Evolutionary conservation across 2,329 filamentous ascomycete species (phyloP).

Genomic region (Exophiala calicioides): DNA sequence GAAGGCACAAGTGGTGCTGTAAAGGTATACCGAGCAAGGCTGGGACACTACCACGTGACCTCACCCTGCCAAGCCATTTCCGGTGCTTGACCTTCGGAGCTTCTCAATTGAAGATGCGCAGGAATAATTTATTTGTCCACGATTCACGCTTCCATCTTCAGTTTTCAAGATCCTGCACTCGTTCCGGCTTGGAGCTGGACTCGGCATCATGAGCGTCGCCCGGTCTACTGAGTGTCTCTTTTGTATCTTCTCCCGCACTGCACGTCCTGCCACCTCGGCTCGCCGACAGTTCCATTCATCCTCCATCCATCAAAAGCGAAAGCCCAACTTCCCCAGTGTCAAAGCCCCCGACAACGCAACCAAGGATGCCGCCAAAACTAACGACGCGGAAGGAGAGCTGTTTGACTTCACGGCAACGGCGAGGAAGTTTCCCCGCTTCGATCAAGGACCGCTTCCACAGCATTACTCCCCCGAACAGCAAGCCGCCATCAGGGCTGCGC

Average conservation of each 20-base stretch:
- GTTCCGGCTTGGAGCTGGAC: constrained; percentile 15
- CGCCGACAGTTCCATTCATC: constrained; percentile 54
- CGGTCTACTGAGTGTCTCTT: constrained; percentile 54
- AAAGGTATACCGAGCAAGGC: too few species aligned
- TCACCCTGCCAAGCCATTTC: too few species aligned
- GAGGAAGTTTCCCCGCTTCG: constrained; percentile 14
- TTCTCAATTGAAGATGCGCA: too few species aligned
- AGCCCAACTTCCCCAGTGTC: constrained; percentile 43
- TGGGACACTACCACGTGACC: too few species aligned
- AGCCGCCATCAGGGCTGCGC: constrained; percentile 76
- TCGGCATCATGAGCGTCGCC: constrained; percentile 50
- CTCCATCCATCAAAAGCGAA: constrained; percentile 38
- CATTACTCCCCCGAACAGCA: constrained; percentile 81
- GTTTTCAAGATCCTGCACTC: constrained; percentile 5
- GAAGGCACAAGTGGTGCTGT: too few species aligned
- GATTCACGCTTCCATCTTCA: background rate
- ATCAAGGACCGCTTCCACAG: constrained; percentile 27
- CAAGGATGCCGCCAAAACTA: too few species aligned
- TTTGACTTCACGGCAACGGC: constrained; percentile 21
- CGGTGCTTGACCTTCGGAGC: too few species aligned
- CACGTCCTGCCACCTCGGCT: constrained; percentile 43
- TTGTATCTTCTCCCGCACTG: constrained; percentile 48
- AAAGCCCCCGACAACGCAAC: constrained; percentile 40
- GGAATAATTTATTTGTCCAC: too few species aligned
- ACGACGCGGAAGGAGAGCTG: too few species aligned